Base-by-base conservation (phyloP, 108 stramenopile genomes). In the Cyclotella sp. region DNA sequence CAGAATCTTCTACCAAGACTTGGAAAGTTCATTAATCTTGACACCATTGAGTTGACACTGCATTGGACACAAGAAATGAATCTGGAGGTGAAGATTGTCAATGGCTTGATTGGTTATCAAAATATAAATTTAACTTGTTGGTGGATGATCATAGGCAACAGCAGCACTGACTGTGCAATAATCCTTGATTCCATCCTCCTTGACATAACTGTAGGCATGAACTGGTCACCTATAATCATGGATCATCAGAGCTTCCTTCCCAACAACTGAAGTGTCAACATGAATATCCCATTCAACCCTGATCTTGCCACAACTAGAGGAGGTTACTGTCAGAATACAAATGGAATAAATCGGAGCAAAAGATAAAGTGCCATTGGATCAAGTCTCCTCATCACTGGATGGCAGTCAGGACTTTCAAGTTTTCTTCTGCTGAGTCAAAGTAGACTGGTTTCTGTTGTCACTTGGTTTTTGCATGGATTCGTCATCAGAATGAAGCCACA, bases 51-150 rank as follows among this genome's bases (percentile, higher is more conserved):
- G 18, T 29, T 63, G 62, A 16, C 71, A 57, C 62, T 79, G 78
- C 78, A 79, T 79, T 12, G 78, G 63, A 39, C 58, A 73, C 24
- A 79, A 9, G 44, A 79, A 26, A 28, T 34, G 71, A 22, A 65
- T 29, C 1, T 68, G 21, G 44, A 73, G 30, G 8, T 10, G 4
- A 9, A 43, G 39, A 19, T 30, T 58, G 12, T 65, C 34, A 49
- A 79, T 79, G 0, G 72, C 64, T 58, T 79, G 72, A 27, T 78
- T 54, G 21, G 62, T 40, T 13, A 71, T 30, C 64, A 79, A 0
- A 10, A 73, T 73, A 22, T 53, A 54, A 7, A 57, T 43, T 26
- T 79, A 13, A 19, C 72, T 63, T 39, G 72, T 73, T 3, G 16
- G 22, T 9, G 72, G 73, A 63, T 74, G 34, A 26, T 85, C 82